Evolutionary conservation across 169 alveolate species (phyloP).

Genomic region (Neospora caninum): DNA sequence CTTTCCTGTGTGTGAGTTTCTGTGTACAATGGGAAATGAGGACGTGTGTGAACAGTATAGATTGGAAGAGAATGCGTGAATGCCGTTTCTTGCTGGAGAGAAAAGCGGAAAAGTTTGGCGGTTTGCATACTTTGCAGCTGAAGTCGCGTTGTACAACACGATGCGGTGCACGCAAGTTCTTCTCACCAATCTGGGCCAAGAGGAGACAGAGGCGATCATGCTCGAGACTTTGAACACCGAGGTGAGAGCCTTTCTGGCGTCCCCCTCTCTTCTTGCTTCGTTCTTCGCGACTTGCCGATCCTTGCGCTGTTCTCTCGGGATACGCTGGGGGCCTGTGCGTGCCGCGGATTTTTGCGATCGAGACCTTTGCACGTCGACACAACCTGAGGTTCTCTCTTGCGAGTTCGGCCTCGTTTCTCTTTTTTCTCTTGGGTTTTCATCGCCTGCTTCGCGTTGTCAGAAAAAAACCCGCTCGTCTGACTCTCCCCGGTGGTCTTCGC

Average conservation of each 20-base stretch:
- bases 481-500: no score
- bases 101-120: background rate
- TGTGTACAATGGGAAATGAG: background rate
- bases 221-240: conserved; percentile 89
- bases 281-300: background rate
- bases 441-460: no score
- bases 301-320: background rate
- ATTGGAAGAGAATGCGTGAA: no score
- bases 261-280: background rate
- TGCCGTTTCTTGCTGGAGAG: no score
- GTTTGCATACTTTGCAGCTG: conserved; percentile 79
- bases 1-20: background rate
- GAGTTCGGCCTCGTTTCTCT: no score
- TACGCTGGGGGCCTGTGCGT: no score
- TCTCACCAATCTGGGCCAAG: conserved; percentile 94
- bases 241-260: conserved; percentile 58
- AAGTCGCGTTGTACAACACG: conserved; percentile 93
- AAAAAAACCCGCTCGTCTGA: no score
- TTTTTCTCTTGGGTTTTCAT: no score
- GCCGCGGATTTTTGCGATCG: no score
- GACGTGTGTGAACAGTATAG: background rate
- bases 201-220: conserved; percentile 92
- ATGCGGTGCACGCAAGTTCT: conserved; percentile 95
- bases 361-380: no score
- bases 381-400: no score